These are phyloP conservation scores for Nelumbo lutea DNA, from an alignment of 164 flowering plant genomes.

Conservation along the genomic window DNA sequence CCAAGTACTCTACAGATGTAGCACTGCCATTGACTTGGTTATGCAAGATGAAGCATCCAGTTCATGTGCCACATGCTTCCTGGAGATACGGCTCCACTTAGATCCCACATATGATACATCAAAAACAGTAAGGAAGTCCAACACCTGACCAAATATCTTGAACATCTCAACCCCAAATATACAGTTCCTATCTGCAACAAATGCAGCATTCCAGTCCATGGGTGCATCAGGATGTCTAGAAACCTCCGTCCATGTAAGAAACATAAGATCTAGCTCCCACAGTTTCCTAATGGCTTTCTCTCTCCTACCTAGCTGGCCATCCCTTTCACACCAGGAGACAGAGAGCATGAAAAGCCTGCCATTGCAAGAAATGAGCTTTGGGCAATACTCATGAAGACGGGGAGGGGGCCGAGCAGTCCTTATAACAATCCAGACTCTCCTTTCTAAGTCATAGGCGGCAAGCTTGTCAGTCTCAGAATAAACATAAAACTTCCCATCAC, in stretches of 20 bases:
- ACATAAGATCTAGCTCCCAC: slow-evolving; percentile 80
- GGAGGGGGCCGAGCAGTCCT: slow-evolving; percentile 69
- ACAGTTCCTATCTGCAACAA: slow-evolving; percentile 58
- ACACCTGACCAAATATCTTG: slow-evolving; percentile 90
- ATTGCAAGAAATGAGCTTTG: slow-evolving; percentile 63
- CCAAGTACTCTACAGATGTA: slow-evolving; percentile 43
- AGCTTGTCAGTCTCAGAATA: slow-evolving; percentile 82
- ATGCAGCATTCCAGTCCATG: slow-evolving; percentile 96
- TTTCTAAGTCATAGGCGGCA: slow-evolving; percentile 76
- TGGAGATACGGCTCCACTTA: slow-evolving; percentile 72
- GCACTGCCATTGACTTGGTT: slow-evolving; percentile 74
- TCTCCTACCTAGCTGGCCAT: slow-evolving; percentile 65
- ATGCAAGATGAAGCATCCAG: slow-evolving; percentile 81
- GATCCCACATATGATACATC: slow-evolving; percentile 39
- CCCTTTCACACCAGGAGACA: slow-evolving; percentile 96
- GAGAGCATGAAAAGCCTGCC: slow-evolving; percentile 77
- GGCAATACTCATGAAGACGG: slow-evolving; percentile 79
- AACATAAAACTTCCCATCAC: slow-evolving; percentile 68
- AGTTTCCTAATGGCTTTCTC: slow-evolving; percentile 86
- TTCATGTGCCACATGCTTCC: slow-evolving; percentile 68
- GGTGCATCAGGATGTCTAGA: slow-evolving; percentile 96
- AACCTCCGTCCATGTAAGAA: slow-evolving; percentile 67
- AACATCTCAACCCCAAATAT: slow-evolving; percentile 95
- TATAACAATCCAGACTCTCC: slow-evolving; percentile 68
- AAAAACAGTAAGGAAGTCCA: slow-evolving; percentile 78